phyloP scores from a whole-genome alignment of 2,329 filamentous ascomycete species.

The Xylariales sp. region DNA sequence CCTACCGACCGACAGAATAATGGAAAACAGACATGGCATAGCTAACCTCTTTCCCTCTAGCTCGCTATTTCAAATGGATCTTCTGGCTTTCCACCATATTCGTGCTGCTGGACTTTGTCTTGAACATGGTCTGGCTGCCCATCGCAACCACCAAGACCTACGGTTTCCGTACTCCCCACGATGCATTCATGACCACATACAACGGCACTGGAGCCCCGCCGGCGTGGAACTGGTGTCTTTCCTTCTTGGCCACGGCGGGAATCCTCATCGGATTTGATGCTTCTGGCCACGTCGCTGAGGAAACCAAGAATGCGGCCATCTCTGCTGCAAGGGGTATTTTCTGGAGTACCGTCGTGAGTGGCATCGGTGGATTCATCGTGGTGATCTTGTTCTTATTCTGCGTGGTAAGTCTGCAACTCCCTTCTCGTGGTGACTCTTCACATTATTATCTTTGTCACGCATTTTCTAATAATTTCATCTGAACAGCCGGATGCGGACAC shows the following conservation, averaged over 20 bases:
- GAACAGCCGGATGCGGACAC: slow-evolving; percentile 45
- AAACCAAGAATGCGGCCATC: slow-evolving; percentile 53
- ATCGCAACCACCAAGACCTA: slow-evolving; percentile 50
- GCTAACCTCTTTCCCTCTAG: slow-evolving; percentile 18
- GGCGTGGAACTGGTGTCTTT: slow-evolving; percentile 61
- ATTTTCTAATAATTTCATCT: too few species aligned
- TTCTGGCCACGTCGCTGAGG: slow-evolving; percentile 56
- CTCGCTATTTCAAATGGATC: slow-evolving; percentile 40
- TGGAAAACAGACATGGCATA: slow-evolving; percentile 8
- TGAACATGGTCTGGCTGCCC: slow-evolving; percentile 59
- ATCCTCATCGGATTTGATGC: slow-evolving; percentile 59
- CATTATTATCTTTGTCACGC: neutral
- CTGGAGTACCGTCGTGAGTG: slow-evolving; percentile 54
- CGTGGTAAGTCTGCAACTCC: slow-evolving; percentile 30
- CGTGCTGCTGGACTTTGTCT: slow-evolving; percentile 52
- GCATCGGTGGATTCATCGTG: slow-evolving; percentile 48
- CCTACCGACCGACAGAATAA: too few species aligned
- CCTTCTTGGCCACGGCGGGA: slow-evolving; percentile 56
- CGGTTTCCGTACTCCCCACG: slow-evolving; percentile 54
- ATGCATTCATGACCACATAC: slow-evolving; percentile 57
- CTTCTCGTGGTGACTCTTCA: too few species aligned
- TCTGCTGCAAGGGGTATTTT: slow-evolving; percentile 57
- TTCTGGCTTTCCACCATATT: slow-evolving; percentile 45
- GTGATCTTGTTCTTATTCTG: slow-evolving; percentile 59
- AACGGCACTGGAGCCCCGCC: slow-evolving; percentile 51